Conservation (phyloP, 2,329 filamentous ascomycete species). For the Trichothecium sympodiale region DNA sequence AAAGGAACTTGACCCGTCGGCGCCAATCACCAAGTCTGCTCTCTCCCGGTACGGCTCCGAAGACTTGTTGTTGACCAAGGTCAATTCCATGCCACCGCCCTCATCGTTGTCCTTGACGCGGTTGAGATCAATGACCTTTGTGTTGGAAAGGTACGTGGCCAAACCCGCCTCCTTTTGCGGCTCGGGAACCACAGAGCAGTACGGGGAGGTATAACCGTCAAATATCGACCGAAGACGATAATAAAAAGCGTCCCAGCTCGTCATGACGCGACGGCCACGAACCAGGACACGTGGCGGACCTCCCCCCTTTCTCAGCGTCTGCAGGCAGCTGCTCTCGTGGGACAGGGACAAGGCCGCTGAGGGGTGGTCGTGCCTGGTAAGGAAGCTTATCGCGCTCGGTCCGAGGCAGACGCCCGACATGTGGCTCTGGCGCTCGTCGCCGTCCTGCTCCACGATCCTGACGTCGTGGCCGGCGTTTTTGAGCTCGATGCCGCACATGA, state of each 20-base stretch:
- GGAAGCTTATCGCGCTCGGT: not conserved
- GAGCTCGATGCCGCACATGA: conserved; percentile 3
- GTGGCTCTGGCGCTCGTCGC: conserved; percentile 3
- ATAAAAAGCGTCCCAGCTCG: conserved; percentile 4
- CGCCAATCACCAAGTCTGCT: conserved; percentile 5
- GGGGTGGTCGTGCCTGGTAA: conserved; percentile 1
- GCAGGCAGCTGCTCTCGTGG: too few species aligned
- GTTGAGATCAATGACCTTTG: not conserved
- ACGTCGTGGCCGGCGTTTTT: conserved; percentile 3
- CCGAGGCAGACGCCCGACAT: conserved; percentile 3
- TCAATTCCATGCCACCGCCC: too few species aligned
- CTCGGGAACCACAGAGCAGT: too few species aligned
- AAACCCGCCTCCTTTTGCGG: too few species aligned
- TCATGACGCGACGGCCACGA: not conserved
- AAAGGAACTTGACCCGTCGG: conserved; percentile 2
- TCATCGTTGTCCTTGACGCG: not conserved
- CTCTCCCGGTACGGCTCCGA: not conserved
- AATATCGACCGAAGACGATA: conserved; percentile 3
- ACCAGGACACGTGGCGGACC: not conserved
- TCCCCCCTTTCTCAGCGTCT: not conserved
- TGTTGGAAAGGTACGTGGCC: not conserved
- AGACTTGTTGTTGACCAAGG: too few species aligned
- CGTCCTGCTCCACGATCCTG: conserved; percentile 3
- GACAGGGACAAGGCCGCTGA: too few species aligned
- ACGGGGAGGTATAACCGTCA: conserved; percentile 1